Percentiles rank a stretch among this genome's conserved stretches.
Evolutionary conservation across 495 filamentous ascomycete genomes (phyloP).

Genomic region (Penicillium parvum): DNA sequence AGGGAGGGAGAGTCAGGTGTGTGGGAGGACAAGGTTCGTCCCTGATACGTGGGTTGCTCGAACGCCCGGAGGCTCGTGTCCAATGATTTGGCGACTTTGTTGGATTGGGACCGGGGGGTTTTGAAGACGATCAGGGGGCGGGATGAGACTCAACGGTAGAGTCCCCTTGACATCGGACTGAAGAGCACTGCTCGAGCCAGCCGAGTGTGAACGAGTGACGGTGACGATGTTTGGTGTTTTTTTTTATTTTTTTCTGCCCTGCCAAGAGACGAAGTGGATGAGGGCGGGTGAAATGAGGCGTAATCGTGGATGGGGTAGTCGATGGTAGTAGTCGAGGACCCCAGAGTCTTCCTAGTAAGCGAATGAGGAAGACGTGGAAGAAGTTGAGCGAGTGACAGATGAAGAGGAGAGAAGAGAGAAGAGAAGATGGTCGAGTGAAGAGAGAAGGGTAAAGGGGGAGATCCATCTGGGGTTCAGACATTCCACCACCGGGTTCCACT

Average conservation of each 20-base stretch:
- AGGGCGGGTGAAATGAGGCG: background rate
- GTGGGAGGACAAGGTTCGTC: constrained; percentile 6
- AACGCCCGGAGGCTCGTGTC: constrained; percentile 18
- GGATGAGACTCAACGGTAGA: background rate
- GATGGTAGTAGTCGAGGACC: background rate
- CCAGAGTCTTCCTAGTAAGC: background rate
- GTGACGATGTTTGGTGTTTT: too few species aligned
- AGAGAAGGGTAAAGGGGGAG: constrained; percentile 2
- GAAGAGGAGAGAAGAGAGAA: background rate
- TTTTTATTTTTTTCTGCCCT: too few species aligned
- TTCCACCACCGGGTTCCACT: constrained; percentile 2
- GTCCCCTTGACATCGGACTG: background rate
- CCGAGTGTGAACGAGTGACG: constrained; percentile 10
- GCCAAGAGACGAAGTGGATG: background rate
- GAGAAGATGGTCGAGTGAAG: background rate
- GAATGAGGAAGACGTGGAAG: background rate
- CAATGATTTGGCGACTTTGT: constrained; percentile 19
- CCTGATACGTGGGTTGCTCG: constrained; percentile 16
- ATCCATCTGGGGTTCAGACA: constrained; percentile 8
- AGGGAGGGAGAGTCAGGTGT: constrained; percentile 12
- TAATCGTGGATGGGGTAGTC: background rate
- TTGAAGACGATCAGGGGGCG: background rate
- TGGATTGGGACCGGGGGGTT: background rate
- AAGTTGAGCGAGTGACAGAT: too few species aligned
- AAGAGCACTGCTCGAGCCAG: constrained; percentile 8